phyloP scores from a whole-genome alignment of 2,329 filamentous ascomycete species.

The Clonostachys sp. region DNA sequence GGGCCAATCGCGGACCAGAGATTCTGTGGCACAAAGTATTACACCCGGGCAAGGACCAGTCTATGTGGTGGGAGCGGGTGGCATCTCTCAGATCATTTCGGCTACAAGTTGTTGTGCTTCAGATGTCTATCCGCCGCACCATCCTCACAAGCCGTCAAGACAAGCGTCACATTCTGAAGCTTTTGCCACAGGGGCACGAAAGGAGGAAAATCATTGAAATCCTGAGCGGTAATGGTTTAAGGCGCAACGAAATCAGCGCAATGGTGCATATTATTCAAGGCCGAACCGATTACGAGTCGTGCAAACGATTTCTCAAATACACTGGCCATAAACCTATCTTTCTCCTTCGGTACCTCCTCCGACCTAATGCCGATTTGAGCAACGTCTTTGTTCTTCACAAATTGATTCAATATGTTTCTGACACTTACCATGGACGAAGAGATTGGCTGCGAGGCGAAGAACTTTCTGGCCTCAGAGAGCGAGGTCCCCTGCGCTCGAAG shows the following conservation, averaged over 20 bases:
- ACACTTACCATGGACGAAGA: constrained; percentile 1
- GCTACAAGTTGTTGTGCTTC: constrained; percentile 3
- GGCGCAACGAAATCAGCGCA: not conserved
- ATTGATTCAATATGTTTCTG: not conserved
- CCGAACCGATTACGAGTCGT: not conserved
- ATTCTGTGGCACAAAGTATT: not conserved
- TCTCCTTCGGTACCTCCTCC: constrained; percentile 2
- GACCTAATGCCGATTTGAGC: not conserved
- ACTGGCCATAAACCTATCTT: constrained; percentile 3
- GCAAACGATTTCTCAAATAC: constrained; percentile 1
- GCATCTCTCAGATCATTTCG: not conserved
- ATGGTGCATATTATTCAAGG: constrained; percentile 2
- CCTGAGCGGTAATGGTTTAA: not conserved
- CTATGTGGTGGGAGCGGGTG: not conserved
- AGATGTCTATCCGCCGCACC: not conserved
- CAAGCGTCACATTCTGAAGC: not conserved
- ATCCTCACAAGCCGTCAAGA: not conserved
- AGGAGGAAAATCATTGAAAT: not conserved
- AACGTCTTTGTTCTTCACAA: not conserved
- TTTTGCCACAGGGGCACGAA: not conserved
- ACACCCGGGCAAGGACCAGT: not conserved
- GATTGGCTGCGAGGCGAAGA: not conserved
- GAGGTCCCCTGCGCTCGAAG: not conserved
- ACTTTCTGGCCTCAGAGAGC: not conserved
- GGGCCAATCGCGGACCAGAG: not conserved